A percentile compares a stretch with the other conserved stretches of the same genome.
These are phyloP conservation scores for Trametes versicolor DNA, from an alignment of 1,284 basidiomycete species.

Conservation along the genomic window DNA sequence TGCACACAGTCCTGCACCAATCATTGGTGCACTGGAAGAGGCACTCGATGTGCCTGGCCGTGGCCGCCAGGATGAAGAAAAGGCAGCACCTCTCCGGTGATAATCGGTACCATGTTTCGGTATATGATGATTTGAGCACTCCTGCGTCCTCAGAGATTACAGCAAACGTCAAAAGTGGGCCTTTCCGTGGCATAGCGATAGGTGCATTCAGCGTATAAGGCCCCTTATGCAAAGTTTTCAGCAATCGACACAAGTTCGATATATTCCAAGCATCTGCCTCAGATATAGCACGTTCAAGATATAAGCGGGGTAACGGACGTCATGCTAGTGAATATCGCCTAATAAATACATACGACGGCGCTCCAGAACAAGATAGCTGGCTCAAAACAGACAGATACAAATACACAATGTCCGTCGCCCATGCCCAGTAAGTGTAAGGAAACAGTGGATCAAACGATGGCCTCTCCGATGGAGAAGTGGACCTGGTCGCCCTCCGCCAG, in stretches of 20 bases:
- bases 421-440: constrained; percentile 10
- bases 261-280: neutral
- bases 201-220: no score
- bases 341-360: constrained; percentile 28
- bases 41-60: no score
- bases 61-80: no score
- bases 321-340: neutral
- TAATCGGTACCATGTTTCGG: no score
- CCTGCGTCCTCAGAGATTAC: no score
- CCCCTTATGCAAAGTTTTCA: no score
- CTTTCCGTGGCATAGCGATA: no score
- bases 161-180: no score
- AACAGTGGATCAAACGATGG: constrained; percentile 38
- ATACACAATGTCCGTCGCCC: constrained; percentile 29
- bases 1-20: no score
- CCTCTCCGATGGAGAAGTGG: constrained; percentile 79
- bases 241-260: no score
- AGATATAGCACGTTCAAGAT: neutral
- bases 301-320: neutral
- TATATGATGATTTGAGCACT: no score
- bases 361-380: constrained; percentile 29
- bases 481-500: constrained; percentile 83
- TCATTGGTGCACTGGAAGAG: no score
- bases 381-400: constrained; percentile 29
- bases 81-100: neutral